A percentile compares a stretch with the other conserved stretches of the same genome.
Evolutionary conservation across 768 basidiomycete species (phyloP).

Genomic region (Russula emetica): DNA sequence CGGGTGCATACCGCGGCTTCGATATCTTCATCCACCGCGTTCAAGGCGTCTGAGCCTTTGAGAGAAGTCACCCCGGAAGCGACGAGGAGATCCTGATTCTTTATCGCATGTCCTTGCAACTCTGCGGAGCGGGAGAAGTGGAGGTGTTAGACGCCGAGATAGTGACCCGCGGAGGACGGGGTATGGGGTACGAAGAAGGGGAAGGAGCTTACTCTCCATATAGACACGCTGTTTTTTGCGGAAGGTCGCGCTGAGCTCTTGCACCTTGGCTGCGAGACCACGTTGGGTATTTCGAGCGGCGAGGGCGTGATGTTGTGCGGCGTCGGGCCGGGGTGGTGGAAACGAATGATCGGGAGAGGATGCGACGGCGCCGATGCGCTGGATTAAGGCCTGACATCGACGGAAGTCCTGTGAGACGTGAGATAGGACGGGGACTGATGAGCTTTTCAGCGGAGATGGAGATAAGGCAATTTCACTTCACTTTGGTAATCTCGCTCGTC

Average conservation of each 20-base stretch:
- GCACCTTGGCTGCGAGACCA: constrained; percentile 92
- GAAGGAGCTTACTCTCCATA: constrained; percentile 81
- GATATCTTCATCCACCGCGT: constrained; percentile 87
- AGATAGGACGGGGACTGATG: constrained; percentile 16
- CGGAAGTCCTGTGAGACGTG: constrained; percentile 38
- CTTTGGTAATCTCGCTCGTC: constrained; percentile 85
- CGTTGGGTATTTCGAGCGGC: constrained; percentile 94
- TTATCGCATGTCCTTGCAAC: constrained; percentile 95
- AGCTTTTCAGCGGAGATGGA: constrained; percentile 14
- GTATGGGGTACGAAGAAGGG: constrained; percentile 23
- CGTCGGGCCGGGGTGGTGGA: constrained; percentile 49
- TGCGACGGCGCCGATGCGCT: constrained; percentile 55
- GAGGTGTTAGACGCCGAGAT: constrained; percentile 2
- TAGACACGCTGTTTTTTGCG: constrained; percentile 98
- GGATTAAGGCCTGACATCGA: constrained; percentile 54
- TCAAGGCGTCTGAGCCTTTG: constrained; percentile 76
- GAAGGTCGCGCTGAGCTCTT: constrained; percentile 86
- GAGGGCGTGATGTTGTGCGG: constrained; percentile 48
- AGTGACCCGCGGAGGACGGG: constrained; percentile 23
- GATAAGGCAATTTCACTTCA: constrained; percentile 35
- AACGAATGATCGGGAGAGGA: constrained; percentile 52
- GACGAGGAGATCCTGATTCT: constrained; percentile 90
- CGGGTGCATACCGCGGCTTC: constrained; percentile 61
- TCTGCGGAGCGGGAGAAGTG: constrained; percentile 43
- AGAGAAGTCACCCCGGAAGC: constrained; percentile 84